These are phyloP conservation scores for Diplotaxis tenuifolia DNA, from an alignment of 345 rosid species.

Conservation along the genomic window DNA sequence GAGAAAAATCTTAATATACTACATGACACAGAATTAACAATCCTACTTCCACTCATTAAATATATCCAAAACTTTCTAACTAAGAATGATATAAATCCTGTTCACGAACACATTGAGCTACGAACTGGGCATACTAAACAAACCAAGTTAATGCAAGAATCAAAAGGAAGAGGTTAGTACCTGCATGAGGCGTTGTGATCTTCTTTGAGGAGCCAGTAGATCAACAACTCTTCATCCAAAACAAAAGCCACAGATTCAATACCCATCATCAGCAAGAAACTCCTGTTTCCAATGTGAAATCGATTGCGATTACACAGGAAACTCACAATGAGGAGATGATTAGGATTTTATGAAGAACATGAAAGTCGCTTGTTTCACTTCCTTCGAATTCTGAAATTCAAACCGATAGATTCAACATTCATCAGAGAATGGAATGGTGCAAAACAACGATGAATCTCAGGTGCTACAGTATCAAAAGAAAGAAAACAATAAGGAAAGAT, in stretches of 20 bases:
- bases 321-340: constrained; percentile 56
- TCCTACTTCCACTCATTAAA: constrained; percentile 10
- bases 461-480: not conserved
- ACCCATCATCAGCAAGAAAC: not conserved
- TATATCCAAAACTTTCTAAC: not conserved
- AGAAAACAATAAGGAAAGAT: not conserved
- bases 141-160: not conserved
- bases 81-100: constrained; percentile 2
- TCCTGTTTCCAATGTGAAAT: not conserved
- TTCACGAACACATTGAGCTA: not conserved
- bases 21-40: not conserved
- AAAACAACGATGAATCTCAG: constrained; percentile 25
- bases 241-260: constrained; percentile 14
- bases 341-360: constrained; percentile 43
- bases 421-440: constrained; percentile 12
- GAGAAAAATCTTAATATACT: not conserved
- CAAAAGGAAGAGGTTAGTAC: constrained; percentile 33
- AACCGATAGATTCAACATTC: constrained; percentile 7
- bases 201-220: constrained; percentile 98
- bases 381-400: constrained; percentile 19
- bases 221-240: constrained; percentile 49
- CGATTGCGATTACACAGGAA: not conserved
- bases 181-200: constrained; percentile 99
- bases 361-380: constrained; percentile 8
- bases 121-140: not conserved